Conservation (phyloP, 1,284 basidiomycete species). For the Fereydounia khargensis region DNA sequence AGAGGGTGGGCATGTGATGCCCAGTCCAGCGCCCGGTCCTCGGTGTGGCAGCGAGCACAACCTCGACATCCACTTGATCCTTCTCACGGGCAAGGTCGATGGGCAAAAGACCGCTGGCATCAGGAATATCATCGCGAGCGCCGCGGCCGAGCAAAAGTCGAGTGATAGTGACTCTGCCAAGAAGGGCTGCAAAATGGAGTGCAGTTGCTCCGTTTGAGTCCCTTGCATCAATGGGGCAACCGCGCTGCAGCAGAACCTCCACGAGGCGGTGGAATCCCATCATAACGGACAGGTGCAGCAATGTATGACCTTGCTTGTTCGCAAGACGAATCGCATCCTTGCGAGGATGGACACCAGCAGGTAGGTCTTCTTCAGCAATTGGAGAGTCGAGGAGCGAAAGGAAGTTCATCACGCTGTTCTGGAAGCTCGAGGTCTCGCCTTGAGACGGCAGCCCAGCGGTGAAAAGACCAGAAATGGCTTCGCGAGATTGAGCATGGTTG, state of each 20-base stretch:
- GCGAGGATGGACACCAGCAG: background rate
- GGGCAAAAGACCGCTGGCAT: slow-evolving; percentile 74
- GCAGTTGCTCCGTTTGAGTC: slow-evolving; percentile 90
- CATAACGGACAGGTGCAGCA: slow-evolving; percentile 82
- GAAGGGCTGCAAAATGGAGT: slow-evolving; percentile 78
- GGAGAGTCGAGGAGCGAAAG: slow-evolving; percentile 60
- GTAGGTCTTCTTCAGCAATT: background rate
- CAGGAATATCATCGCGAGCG: slow-evolving; percentile 74
- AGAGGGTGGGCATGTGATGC: background rate
- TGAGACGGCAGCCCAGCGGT: slow-evolving; percentile 7
- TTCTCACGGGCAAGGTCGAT: slow-evolving; percentile 71
- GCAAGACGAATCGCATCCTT: slow-evolving; percentile 58
- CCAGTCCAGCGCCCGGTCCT: slow-evolving; percentile 23
- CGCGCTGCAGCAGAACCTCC: slow-evolving; percentile 70
- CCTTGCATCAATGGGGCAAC: slow-evolving; percentile 75
- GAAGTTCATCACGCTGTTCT: slow-evolving; percentile 75
- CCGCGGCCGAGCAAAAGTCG: slow-evolving; percentile 72
- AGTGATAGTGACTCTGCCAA: slow-evolving; percentile 68
- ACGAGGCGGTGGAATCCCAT: slow-evolving; percentile 75
- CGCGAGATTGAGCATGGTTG: slow-evolving; percentile 18
- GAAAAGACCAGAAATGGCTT: slow-evolving; percentile 32
- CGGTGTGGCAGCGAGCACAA: slow-evolving; percentile 49
- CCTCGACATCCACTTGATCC: slow-evolving; percentile 61
- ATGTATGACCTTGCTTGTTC: slow-evolving; percentile 55
- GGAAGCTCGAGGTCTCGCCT: slow-evolving; percentile 64